phyloP scores from a whole-genome alignment of 73 alveolate genomes.

The Symbiodinium pilosum region DNA sequence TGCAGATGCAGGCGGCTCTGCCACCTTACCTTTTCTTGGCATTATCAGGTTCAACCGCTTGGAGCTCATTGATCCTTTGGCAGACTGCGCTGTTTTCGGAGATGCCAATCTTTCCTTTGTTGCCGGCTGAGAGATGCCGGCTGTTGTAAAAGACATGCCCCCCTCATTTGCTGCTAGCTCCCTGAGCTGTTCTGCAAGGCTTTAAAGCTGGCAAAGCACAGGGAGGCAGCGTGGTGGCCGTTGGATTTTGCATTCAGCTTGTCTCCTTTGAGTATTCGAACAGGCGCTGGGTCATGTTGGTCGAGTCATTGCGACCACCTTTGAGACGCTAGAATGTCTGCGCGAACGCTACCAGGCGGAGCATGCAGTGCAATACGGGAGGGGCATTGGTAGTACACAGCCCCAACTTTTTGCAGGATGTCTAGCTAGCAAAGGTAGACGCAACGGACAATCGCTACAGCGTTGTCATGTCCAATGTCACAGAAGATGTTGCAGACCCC shows the following conservation, averaged over 20 bases:
- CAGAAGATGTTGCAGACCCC: too few species aligned
- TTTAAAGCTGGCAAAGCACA: slow-evolving; percentile 54
- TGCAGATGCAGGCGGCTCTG: too few species aligned
- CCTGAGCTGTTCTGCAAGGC: slow-evolving; percentile 2
- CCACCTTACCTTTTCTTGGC: background rate
- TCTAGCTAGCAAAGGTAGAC: too few species aligned
- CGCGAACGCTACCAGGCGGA: slow-evolving; percentile 57
- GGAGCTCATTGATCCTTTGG: slow-evolving; percentile 73
- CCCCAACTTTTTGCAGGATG: too few species aligned
- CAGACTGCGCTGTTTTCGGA: slow-evolving; percentile 42
- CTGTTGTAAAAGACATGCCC: too few species aligned
- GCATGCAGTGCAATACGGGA: too few species aligned
- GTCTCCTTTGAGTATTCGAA: background rate
- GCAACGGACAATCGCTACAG: too few species aligned
- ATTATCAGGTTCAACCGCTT: slow-evolving; percentile 75
- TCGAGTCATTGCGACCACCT: slow-evolving; percentile 64
- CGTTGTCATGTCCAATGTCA: too few species aligned
- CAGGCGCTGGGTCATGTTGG: slow-evolving; percentile 75
- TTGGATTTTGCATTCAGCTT: background rate
- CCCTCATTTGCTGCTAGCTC: background rate
- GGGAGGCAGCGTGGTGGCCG: slow-evolving; percentile 6
- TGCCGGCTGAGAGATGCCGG: background rate
- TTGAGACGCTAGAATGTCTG: slow-evolving; percentile 47
- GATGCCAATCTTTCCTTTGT: slow-evolving; percentile 71
- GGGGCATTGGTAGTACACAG: too few species aligned